Conservation (phyloP, 192 early-diverging fungal genomes). For the Linnemannia schmuckeri region DNA sequence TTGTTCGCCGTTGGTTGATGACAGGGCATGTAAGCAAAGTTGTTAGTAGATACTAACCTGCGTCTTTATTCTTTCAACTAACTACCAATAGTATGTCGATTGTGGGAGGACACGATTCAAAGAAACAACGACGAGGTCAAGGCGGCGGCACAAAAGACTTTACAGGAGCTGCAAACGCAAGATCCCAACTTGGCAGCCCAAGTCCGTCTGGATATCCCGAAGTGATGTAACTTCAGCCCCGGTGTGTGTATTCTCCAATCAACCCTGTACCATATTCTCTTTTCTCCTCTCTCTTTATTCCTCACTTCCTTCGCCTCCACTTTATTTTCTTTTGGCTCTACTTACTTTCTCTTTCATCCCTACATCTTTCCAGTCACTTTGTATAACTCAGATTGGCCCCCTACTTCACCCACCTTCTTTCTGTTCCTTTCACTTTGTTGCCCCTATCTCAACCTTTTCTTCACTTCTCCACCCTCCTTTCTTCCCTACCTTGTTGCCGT, state of each 20-base stretch:
- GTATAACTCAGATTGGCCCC: background rate
- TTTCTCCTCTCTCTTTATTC: background rate
- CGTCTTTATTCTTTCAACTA: background rate
- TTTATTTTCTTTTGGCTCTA: background rate
- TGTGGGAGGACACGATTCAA: conserved; percentile 63
- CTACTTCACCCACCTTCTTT: background rate
- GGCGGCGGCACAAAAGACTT: conserved; percentile 47
- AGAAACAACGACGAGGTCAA: conserved; percentile 64
- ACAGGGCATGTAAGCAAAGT: too few species aligned
- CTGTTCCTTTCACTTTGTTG: background rate
- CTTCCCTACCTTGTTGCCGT: background rate
- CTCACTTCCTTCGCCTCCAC: background rate
- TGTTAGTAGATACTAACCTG: background rate
- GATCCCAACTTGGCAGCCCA: conserved; percentile 32
- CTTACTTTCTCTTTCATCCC: background rate
- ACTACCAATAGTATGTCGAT: conserved; percentile 46
- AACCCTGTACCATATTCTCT: background rate
- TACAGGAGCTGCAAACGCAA: conserved; percentile 20
- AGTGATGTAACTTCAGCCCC: background rate
- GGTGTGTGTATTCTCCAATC: background rate
- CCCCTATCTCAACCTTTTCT: too few species aligned
- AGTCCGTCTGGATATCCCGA: conserved; percentile 27
- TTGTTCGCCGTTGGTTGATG: background rate
- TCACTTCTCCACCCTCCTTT: background rate
- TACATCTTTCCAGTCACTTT: background rate